Base-by-base conservation (phyloP, 768 basidiomycete genomes). In the Boletus subcaerulescens region DNA sequence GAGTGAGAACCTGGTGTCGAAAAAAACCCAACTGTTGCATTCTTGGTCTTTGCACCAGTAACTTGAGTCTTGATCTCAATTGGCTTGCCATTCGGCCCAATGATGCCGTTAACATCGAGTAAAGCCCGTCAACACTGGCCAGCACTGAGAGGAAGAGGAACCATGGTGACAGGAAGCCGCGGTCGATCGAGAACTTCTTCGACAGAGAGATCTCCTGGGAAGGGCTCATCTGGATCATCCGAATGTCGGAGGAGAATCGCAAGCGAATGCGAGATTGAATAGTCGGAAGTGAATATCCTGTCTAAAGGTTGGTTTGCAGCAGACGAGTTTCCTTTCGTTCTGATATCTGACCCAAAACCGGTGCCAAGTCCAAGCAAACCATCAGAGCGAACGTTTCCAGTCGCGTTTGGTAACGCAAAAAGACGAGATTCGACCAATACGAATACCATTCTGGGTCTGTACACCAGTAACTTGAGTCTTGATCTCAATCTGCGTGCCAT, bases 1-100 rank as follows among this genome's bases (percentile, higher is more conserved):
- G 3, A 88, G 72, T 1, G 85, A 78, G 66, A 86, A 88, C 0
- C 89, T 87, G 5, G 85, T 83, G 64, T 91, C 89, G 31, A 89
- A 71, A 4, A 90, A 24, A 24, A 24, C 24, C 5, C 74, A 5
- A 80, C 80, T 2, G 84, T 85, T 8, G 81, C 71, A 58, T 82
- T 82, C 15, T 71, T 71, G 11, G 68, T 69, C 44, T 79, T 69
- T 26, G 71, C 66, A 31, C 76, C 70, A 11, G 71, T 63, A 15
- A 87, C 85, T 26, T 65, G 69, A 0, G 82, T 80, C 5, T 59
- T 64, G 44, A 83, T 61, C 22, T 72, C 60, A 41, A 86, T 79
- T 17, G 71, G 55, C 31, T 80, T 64, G 7, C 84, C 84, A 52
- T 85, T 77, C 0, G 85, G 84, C 2, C 84, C 87, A 20, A 83